Evolutionary conservation across 2,329 filamentous ascomycete genomes (phyloP).

Genomic region (Elsinoe necatrix): DNA sequence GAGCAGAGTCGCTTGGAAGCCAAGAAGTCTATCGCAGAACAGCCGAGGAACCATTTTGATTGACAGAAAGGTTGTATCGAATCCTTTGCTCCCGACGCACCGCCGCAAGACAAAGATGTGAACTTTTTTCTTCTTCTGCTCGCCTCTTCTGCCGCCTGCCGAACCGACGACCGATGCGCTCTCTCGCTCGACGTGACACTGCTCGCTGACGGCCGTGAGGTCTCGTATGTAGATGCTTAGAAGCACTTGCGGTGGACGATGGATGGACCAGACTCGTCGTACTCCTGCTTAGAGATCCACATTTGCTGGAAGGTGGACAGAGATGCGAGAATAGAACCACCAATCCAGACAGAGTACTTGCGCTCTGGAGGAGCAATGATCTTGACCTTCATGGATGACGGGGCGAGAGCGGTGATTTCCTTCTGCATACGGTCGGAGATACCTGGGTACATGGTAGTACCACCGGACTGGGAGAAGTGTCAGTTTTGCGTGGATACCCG

Average conservation of each 20-base stretch:
- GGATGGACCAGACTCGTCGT: conserved; percentile 98
- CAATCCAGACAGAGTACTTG: conserved; percentile 99
- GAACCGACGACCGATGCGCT: not conserved
- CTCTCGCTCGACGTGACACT: not conserved
- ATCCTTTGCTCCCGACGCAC: not conserved
- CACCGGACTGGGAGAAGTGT: conserved; percentile 73
- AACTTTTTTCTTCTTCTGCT: not conserved
- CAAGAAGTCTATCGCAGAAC: conserved; percentile 8
- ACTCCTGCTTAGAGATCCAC: conserved; percentile 99
- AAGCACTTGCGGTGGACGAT: conserved; percentile 99
- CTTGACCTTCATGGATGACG: conserved; percentile 99
- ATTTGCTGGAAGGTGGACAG: conserved; percentile 99
- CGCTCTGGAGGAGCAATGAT: conserved; percentile 99
- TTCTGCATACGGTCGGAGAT: conserved; percentile 99
- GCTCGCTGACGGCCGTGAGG: conserved; percentile 11
- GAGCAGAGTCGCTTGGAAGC: not conserved
- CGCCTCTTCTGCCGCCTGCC: not conserved
- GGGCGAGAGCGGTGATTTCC: conserved; percentile 98
- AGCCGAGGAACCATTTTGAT: not conserved
- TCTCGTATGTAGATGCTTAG: conserved; percentile 54
- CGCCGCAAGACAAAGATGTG: not conserved
- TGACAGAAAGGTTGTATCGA: conserved; percentile 3
- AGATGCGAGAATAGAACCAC: conserved; percentile 99
- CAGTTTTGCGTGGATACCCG: not conserved
- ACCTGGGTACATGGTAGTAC: conserved; percentile 99